phyloP scores from a whole-genome alignment of 2,329 filamentous ascomycete genomes.

The Rosellinia necatrix region DNA sequence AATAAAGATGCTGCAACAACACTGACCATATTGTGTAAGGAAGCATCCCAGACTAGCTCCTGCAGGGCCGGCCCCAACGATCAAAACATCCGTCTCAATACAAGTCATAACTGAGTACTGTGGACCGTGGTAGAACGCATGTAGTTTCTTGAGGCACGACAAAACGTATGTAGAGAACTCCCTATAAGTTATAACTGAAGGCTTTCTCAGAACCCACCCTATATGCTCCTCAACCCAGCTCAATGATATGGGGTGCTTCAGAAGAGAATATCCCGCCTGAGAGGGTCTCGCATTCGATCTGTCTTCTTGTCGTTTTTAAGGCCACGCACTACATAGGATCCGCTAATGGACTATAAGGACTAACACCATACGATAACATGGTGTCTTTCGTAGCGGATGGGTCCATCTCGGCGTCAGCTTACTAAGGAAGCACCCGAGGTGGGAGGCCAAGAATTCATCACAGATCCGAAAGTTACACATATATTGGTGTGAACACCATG shows the following conservation, averaged over 20 bases:
- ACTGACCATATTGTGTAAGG: conserved; percentile 19
- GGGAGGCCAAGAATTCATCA: neutral
- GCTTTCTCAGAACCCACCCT: no score
- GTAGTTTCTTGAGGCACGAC: neutral
- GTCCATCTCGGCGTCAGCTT: conserved; percentile 21
- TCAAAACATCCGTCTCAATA: conserved; percentile 23
- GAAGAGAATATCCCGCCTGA: neutral
- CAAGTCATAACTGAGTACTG: conserved; percentile 11
- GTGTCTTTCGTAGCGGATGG: neutral
- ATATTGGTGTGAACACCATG: no score
- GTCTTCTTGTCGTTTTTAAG: neutral
- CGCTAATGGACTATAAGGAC: neutral
- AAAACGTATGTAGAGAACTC: no score
- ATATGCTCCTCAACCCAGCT: no score
- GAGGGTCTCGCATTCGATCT: neutral
- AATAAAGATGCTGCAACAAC: no score
- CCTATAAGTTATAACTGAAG: neutral
- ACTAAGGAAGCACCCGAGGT: neutral
- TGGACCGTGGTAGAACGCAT: no score
- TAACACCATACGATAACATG: conserved; percentile 4
- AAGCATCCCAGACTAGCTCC: conserved; percentile 24
- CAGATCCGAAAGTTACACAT: no score
- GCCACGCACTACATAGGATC: neutral
- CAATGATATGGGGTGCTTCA: no score
- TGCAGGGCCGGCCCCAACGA: conserved; percentile 25